A percentile compares a stretch with the other conserved stretches of the same genome.
These are phyloP conservation scores for Margaritispora aquatica DNA, from an alignment of 495 filamentous ascomycete genomes.

Conservation along the genomic window DNA sequence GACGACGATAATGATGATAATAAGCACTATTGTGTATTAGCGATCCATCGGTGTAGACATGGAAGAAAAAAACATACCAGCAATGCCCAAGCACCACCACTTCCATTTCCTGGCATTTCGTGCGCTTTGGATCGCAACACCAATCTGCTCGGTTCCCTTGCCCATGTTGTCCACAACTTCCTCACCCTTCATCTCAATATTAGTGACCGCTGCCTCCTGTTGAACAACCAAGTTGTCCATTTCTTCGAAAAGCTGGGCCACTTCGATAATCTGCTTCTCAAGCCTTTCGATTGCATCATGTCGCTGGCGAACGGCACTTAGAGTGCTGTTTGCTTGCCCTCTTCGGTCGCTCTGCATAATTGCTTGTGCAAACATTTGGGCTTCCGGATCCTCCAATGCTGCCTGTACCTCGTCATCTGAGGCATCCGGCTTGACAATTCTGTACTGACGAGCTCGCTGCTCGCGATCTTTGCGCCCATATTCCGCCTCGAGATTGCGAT, in stretches of 20 bases:
- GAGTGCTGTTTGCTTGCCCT: conserved; percentile 70
- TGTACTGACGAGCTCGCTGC: conserved; percentile 81
- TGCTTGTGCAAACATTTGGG: conserved; percentile 77
- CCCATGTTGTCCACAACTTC: conserved; percentile 71
- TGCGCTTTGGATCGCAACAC: conserved; percentile 72
- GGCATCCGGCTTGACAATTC: conserved; percentile 82
- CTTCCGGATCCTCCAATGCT: conserved; percentile 64
- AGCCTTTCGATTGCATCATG: conserved; percentile 90
- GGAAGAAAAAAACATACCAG: conserved; percentile 50
- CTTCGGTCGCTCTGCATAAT: conserved; percentile 66
- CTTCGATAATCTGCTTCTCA: conserved; percentile 77
- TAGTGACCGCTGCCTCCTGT: conserved; percentile 68
- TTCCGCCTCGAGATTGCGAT: conserved; percentile 67
- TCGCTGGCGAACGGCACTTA: conserved; percentile 71
- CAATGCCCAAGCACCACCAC: conserved; percentile 89
- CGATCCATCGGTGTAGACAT: background rate
- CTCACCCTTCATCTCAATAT: conserved; percentile 78
- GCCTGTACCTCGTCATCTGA: conserved; percentile 72
- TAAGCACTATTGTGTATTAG: conserved; percentile 34
- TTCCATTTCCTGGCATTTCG: conserved; percentile 82
- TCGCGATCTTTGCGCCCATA: conserved; percentile 73
- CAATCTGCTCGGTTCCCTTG: conserved; percentile 75
- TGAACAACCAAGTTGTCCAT: conserved; percentile 75
- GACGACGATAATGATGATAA: conserved; percentile 44
- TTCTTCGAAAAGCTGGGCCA: conserved; percentile 77